A percentile compares a stretch with the other conserved stretches of the same genome.
phyloP scores from a whole-genome alignment of 495 filamentous ascomycete genomes.

The Xeromyces bisporus region DNA sequence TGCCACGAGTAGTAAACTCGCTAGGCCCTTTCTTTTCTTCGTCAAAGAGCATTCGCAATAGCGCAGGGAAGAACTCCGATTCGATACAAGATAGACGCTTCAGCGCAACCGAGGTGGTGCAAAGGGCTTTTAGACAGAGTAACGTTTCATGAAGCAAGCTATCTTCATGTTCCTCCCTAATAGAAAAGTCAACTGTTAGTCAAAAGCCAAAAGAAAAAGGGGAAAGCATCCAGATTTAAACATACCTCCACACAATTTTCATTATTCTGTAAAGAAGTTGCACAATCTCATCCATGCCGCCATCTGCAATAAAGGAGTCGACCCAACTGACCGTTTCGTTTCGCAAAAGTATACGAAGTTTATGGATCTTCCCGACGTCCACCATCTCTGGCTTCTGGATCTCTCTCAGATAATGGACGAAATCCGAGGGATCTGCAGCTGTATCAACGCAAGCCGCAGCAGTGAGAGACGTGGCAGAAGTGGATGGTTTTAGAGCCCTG shows the following conservation, averaged over 20 bases:
- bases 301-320: constrained; percentile 70
- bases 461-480: constrained; percentile 25
- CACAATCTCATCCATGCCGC: constrained; percentile 86
- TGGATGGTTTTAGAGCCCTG: constrained; percentile 26
- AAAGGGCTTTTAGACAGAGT: constrained; percentile 85
- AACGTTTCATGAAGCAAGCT: constrained; percentile 79
- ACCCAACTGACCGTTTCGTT: constrained; percentile 95
- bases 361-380: constrained; percentile 88
- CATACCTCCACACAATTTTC: constrained; percentile 89
- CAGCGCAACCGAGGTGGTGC: constrained; percentile 73
- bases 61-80: constrained; percentile 62
- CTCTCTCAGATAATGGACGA: constrained; percentile 62
- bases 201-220: not conserved
- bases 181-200: constrained; percentile 9
- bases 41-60: constrained; percentile 82
- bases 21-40: constrained; percentile 92
- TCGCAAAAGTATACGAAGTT: constrained; percentile 72
- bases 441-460: constrained; percentile 27
- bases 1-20: constrained; percentile 81
- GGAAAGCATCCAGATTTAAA: constrained; percentile 1
- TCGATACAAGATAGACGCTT: constrained; percentile 68
- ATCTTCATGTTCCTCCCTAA: constrained; percentile 91
- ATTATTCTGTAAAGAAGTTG: constrained; percentile 75
- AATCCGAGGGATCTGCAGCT: constrained; percentile 52
- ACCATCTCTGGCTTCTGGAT: constrained; percentile 63